A percentile compares a stretch with the other conserved stretches of the same genome.
These are phyloP conservation scores for Apostasia shenzhenica DNA, from an alignment of 106 monocot genomes.

Conservation along the genomic window DNA sequence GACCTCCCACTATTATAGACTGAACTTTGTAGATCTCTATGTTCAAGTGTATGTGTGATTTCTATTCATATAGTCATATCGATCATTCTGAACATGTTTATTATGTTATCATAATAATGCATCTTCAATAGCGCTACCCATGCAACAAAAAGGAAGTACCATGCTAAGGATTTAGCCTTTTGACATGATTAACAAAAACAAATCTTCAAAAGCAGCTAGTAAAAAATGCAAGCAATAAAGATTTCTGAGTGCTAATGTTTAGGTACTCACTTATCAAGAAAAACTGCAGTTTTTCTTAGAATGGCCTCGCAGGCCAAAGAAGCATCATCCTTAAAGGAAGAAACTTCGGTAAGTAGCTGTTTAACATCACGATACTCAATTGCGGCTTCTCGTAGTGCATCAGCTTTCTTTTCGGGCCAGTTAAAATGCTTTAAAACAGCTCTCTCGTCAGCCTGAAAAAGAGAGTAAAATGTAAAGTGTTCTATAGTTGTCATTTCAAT, in stretches of 20 bases:
- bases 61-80: too few relatives aligned
- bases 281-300: constrained; percentile 47
- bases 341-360: constrained; percentile 31
- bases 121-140: too few relatives aligned
- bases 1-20: neutral
- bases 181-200: too few relatives aligned
- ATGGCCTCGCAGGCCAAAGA: constrained; percentile 38
- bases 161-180: too few relatives aligned
- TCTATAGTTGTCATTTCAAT: too few relatives aligned
- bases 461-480: neutral
- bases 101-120: too few relatives aligned
- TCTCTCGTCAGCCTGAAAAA: constrained; percentile 76
- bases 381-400: constrained; percentile 81
- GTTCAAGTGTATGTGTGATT: too few relatives aligned
- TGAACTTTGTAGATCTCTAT: neutral
- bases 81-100: too few relatives aligned
- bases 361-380: constrained; percentile 75
- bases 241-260: neutral
- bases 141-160: too few relatives aligned
- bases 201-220: too few relatives aligned
- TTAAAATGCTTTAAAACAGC: constrained; percentile 92
- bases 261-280: constrained; percentile 53
- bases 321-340: constrained; percentile 39
- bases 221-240: neutral
- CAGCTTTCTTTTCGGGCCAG: constrained; percentile 93